Conservation (phyloP, 139 green algal genomes). For the Coccomyxa sp. region DNA sequence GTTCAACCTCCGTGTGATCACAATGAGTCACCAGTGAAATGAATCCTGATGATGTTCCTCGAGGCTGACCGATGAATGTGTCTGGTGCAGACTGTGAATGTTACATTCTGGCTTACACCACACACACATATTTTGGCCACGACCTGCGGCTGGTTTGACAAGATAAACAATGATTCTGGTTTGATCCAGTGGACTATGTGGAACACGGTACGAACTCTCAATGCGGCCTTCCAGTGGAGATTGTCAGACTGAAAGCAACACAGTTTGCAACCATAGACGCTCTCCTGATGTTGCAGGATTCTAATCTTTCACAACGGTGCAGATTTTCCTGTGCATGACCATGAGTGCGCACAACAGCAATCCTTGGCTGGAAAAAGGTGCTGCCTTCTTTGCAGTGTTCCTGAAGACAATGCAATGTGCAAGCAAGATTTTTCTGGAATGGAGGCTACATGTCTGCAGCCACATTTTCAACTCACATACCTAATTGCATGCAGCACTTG, state of each 20-base stretch:
- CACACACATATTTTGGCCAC: neutral
- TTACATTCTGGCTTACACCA: neutral
- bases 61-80: too few species aligned
- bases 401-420: too few species aligned
- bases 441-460: too few species aligned
- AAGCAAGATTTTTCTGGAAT: too few species aligned
- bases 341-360: neutral
- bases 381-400: too few species aligned
- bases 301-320: neutral
- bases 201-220: neutral
- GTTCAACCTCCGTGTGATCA: too few species aligned
- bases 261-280: neutral
- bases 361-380: neutral
- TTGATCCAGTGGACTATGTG: neutral
- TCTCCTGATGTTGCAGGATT: neutral
- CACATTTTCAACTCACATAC: too few species aligned
- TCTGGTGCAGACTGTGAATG: neutral
- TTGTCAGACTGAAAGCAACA: too few species aligned
- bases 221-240: neutral
- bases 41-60: too few species aligned
- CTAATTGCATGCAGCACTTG: too few species aligned
- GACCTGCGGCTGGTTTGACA: neutral
- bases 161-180: neutral
- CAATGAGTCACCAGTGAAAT: too few species aligned
- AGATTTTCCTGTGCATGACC: neutral